Base-by-base conservation (phyloP, 108 stramenopile species). In the Pelagomonas calceolata region DNA sequence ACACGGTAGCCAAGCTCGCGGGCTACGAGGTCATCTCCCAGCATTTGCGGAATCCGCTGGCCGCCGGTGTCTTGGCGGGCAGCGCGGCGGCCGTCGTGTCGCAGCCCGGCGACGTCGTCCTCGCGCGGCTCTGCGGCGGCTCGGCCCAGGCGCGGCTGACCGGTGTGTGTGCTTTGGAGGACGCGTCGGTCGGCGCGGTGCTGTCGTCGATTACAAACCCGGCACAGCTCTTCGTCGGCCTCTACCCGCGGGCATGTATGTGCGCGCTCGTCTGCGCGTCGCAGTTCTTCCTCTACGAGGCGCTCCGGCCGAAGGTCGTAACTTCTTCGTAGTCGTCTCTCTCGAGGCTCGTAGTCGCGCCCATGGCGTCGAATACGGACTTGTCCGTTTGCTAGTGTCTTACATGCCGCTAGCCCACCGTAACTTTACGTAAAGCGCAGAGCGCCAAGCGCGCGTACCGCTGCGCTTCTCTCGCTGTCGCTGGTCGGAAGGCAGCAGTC, bases 1-100 rank as follows among this genome's bases (percentile, higher is more conserved):
- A 85, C 83, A 85, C 85, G 36, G 80, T 84, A 79, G 83, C 79
- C 39, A 85, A 85, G 83, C 82, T 85, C 68, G 81, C 79, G 35
- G 84, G 81, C 30, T 81, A 84, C 72, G 83, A 81, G 31, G 51
- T n/a, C 65, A 80, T 81, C 16, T 78, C 78, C 4, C 21, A 17
- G 14, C 1, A 3, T 3, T 12, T 16, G 7, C 66, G 43, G 39
- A 1, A 68, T 32, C 63, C 79, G 44, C 79, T 85, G 35, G 64
- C 60, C n/a, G 78, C 85, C 15, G 85, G 85, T 63, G 79, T 82
- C 65, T 80, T 84, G 60, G 85, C 85, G 9, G 76, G 85, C 64
- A 81, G 82, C 18, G 78, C 76, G 39, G 81, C 83, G 33, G 85
- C 85, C 31, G 66, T 82, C 68, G 76, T 85, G 76, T 84, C 83